A percentile compares a stretch with the other conserved stretches of the same genome.
phyloP scores from a whole-genome alignment of 148 eudicot genomes.

The Fagopyrum esculentum region DNA sequence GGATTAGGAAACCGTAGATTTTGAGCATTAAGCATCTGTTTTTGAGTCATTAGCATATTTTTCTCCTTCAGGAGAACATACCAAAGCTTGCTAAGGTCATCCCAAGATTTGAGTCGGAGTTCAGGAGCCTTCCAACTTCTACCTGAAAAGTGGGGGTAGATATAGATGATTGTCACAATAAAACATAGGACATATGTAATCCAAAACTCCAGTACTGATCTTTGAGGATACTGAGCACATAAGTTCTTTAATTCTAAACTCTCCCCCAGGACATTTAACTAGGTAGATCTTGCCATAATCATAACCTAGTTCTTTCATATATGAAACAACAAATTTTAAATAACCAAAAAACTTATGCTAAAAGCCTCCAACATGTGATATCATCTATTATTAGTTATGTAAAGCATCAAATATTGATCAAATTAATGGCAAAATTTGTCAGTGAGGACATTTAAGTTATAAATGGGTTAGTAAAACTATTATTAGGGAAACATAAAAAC shows the following conservation, averaged over 20 bases:
- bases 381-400: not conserved
- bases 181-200: not conserved
- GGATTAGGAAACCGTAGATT: conserved; percentile 78
- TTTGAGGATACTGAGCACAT: not conserved
- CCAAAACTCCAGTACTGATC: not conserved
- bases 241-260: not conserved
- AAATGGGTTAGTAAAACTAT: not conserved
- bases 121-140: conserved; percentile 91
- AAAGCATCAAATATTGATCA: not conserved
- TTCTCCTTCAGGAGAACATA: conserved; percentile 86
- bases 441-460: not conserved
- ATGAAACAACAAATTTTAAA: not conserved
- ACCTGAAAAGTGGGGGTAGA: conserved; percentile 28
- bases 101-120: conserved; percentile 91
- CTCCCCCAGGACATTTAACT: not conserved
- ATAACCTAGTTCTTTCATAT: not conserved
- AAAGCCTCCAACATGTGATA: not conserved
- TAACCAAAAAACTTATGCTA: not conserved
- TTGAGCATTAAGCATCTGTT: conserved; percentile 89
- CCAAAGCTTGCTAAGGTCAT: conserved; percentile 88
- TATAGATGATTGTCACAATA: not conserved
- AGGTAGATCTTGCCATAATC: not conserved
- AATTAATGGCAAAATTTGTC: not conserved
- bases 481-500: not conserved
- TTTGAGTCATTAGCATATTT: conserved; percentile 90